Percentiles rank a stretch among this genome's conserved stretches.
phyloP scores from a whole-genome alignment of 129 eudicot species.

The Helichrysum umbraculigerum region DNA sequence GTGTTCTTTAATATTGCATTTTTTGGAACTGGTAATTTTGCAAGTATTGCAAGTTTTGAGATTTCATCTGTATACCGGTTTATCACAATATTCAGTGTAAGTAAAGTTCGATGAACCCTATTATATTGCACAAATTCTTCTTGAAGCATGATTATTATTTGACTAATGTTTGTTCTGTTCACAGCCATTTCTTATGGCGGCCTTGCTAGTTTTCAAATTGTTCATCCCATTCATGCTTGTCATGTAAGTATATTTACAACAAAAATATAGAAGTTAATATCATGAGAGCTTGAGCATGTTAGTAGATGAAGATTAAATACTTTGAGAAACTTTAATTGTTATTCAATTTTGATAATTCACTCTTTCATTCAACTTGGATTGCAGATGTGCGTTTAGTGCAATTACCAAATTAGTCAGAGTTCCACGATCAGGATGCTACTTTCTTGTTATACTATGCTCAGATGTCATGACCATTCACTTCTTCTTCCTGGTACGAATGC shows the following conservation, averaged over 20 bases:
- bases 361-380: conserved; percentile 1
- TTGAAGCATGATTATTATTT: conserved; percentile 3
- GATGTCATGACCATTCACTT: conserved; percentile 98
- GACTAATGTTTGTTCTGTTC: conserved; percentile 21
- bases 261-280: not conserved
- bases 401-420: conserved; percentile 73
- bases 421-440: conserved; percentile 88
- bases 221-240: conserved; percentile 93
- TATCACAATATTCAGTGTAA: conserved; percentile 94
- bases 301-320: not conserved
- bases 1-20: conserved; percentile 91
- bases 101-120: conserved; percentile 32
- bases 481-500: conserved; percentile 80
- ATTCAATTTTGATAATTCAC: not conserved
- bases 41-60: conserved; percentile 99
- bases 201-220: conserved; percentile 87
- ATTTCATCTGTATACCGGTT: conserved; percentile 97
- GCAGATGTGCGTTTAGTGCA: conserved; percentile 98
- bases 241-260: conserved; percentile 61
- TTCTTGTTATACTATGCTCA: conserved; percentile 83
- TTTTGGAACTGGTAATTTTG: conserved; percentile 97
- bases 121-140: conserved; percentile 12
- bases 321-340: not conserved
- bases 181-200: conserved; percentile 99
- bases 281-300: not conserved